phyloP scores from a whole-genome alignment of 73 alveolate genomes.

The Paraurostyla sp. region DNA sequence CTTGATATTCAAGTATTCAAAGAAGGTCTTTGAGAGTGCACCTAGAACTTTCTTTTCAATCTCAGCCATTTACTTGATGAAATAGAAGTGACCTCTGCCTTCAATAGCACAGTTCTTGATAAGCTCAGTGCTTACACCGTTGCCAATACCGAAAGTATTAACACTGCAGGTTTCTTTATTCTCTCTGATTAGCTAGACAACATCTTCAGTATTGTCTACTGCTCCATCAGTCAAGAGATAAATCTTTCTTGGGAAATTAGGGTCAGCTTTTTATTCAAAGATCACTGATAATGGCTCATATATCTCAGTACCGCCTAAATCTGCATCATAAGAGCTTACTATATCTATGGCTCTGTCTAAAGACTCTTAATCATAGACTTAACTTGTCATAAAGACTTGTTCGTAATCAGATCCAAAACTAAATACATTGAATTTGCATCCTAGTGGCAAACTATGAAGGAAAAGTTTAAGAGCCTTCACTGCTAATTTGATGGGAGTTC shows the following conservation, averaged over 20 bases:
- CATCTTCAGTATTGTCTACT: slow-evolving; percentile 80
- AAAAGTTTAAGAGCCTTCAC: slow-evolving; percentile 81
- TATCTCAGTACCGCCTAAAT: slow-evolving; percentile 96
- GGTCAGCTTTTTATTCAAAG: slow-evolving; percentile 42
- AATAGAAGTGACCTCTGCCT: slow-evolving; percentile 66
- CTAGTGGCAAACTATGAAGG: slow-evolving; percentile 83
- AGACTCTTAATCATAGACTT: slow-evolving; percentile 58
- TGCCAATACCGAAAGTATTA: slow-evolving; percentile 77
- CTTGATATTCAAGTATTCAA: not conserved
- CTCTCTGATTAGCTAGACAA: slow-evolving; percentile 71
- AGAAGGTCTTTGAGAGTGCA: slow-evolving; percentile 5
- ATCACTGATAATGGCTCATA: slow-evolving; percentile 82
- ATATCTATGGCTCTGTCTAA: slow-evolving; percentile 66
- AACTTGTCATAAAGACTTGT: slow-evolving; percentile 60
- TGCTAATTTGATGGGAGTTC: slow-evolving; percentile 79
- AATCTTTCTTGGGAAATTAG: slow-evolving; percentile 76
- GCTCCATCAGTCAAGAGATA: slow-evolving; percentile 98
- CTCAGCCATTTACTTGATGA: not conserved
- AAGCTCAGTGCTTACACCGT: slow-evolving; percentile 67
- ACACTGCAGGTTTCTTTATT: slow-evolving; percentile 68
- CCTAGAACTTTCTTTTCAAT: slow-evolving; percentile 52
- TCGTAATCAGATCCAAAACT: slow-evolving; percentile 82
- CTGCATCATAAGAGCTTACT: slow-evolving; percentile 76
- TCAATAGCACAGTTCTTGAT: slow-evolving; percentile 59
- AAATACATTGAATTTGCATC: slow-evolving; percentile 81